These are phyloP conservation scores for Kalanchoe fedtschenkoi DNA, from an alignment of 164 flowering plant species.

Conservation along the genomic window DNA sequence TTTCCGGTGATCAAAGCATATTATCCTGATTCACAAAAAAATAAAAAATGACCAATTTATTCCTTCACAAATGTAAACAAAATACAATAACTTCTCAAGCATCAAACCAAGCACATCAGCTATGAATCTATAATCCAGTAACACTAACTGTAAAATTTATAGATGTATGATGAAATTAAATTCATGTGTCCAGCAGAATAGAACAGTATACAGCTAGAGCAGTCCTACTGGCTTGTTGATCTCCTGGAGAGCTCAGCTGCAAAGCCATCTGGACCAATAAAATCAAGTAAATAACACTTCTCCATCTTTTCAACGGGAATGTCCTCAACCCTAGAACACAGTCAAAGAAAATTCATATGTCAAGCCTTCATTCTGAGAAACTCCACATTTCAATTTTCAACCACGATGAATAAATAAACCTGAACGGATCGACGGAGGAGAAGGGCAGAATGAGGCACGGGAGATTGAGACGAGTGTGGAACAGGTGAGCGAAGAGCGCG, in stretches of 20 bases:
- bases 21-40: conserved; percentile 30
- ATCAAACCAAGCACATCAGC: background rate
- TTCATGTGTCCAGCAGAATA: background rate
- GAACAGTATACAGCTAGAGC: background rate
- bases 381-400: background rate
- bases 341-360: background rate
- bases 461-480: conserved; percentile 48
- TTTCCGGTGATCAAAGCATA: conserved; percentile 72
- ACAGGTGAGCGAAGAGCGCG: conserved; percentile 77
- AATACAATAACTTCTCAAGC: too few species aligned
- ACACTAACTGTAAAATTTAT: too few species aligned
- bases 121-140: too few species aligned
- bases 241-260: conserved; percentile 32
- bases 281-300: conserved; percentile 76
- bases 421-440: conserved; percentile 69
- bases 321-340: conserved; percentile 54
- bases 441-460: conserved; percentile 73
- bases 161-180: too few species aligned
- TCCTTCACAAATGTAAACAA: too few species aligned
- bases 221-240: conserved; percentile 33
- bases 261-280: conserved; percentile 63
- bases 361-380: too few species aligned
- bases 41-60: background rate
- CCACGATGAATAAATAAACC: too few species aligned
- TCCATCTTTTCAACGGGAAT: conserved; percentile 41